Evolutionary conservation across 805 yeast genomes (phyloP).

Genomic region (Yamadazyma tumulicola): DNA sequence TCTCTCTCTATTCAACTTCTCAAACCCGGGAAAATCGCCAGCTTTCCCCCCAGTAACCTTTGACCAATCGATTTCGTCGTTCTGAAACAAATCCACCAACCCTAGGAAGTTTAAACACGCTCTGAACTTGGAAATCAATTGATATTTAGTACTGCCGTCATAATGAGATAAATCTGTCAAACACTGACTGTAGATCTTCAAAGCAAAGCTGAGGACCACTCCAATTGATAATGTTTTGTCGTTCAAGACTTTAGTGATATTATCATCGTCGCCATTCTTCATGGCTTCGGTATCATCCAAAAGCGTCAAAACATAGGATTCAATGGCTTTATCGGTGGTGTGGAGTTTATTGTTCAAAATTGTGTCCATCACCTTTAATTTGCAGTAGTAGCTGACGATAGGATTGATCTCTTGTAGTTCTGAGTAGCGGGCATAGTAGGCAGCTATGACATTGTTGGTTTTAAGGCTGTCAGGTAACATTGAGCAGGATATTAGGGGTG

Average conservation of each 20-base stretch:
- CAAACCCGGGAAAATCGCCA: conserved; percentile 20
- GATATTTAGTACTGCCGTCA: conserved; percentile 23
- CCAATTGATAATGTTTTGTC: conserved; percentile 51
- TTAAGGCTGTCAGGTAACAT: conserved; percentile 25
- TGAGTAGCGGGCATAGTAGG: conserved; percentile 50
- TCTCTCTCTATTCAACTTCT: conserved; percentile 25
- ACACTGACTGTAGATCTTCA: conserved; percentile 33
- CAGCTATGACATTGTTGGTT: conserved; percentile 34
- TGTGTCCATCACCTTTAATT: conserved; percentile 64
- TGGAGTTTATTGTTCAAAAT: conserved; percentile 63
- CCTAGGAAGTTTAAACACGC: conserved; percentile 35
- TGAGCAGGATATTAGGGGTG: too few relatives aligned
- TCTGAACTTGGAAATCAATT: conserved; percentile 29
- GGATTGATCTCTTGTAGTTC: conserved; percentile 63
- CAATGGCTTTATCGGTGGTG: conserved; percentile 49
- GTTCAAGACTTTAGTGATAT: conserved; percentile 46
- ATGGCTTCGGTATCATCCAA: conserved; percentile 68
- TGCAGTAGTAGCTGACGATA: conserved; percentile 68
- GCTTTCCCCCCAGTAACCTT: conserved; percentile 35
- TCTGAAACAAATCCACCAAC: conserved; percentile 24
- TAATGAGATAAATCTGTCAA: conserved; percentile 22
- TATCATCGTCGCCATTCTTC: conserved; percentile 39
- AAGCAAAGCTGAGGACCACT: conserved; percentile 29
- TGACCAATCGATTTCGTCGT: conserved; percentile 28
- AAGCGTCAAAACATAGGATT: conserved; percentile 55